Evolutionary conservation across 1,284 basidiomycete species (phyloP).

Genomic region (Boletellus deceptivus): DNA sequence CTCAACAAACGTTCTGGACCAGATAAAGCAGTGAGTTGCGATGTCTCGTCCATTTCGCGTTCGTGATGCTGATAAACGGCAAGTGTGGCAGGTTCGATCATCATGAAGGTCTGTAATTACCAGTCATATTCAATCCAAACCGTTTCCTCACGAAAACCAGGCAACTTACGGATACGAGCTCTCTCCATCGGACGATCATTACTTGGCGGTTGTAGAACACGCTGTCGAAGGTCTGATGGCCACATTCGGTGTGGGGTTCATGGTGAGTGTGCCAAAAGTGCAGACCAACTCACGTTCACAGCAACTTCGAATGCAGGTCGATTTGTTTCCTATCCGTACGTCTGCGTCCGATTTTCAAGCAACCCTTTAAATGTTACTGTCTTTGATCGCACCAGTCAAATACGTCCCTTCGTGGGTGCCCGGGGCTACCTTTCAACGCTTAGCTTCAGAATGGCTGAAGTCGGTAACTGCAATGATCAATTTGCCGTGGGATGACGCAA

Average conservation of each 20-base stretch:
- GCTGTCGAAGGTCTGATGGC: constrained; percentile 6
- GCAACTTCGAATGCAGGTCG: background rate
- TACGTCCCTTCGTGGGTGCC: constrained; percentile 8
- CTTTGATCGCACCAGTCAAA: background rate
- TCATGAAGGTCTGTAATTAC: background rate
- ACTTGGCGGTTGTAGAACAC: constrained; percentile 2
- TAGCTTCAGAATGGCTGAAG: constrained; percentile 1
- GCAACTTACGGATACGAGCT: constrained; percentile 5
- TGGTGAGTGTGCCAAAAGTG: background rate
- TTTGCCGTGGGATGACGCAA: constrained; percentile 6
- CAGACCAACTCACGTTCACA: background rate
- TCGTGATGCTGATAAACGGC: no score
- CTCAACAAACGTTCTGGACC: background rate
- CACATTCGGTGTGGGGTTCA: constrained; percentile 6
- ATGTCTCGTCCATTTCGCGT: no score
- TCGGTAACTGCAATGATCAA: constrained; percentile 6
- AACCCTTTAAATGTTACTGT: no score
- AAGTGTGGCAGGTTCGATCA: constrained; percentile 4
- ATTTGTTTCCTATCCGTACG: constrained; percentile 3
- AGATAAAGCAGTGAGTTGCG: constrained; percentile 2
- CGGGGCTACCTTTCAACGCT: constrained; percentile 3
- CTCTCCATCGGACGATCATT: constrained; percentile 1
- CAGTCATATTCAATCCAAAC: no score
- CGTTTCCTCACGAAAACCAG: background rate
- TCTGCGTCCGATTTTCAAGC: background rate